Percentiles rank a stretch among this genome's conserved stretches.
phyloP scores from a whole-genome alignment of 148 eudicot species.

The Chenopodium album region DNA sequence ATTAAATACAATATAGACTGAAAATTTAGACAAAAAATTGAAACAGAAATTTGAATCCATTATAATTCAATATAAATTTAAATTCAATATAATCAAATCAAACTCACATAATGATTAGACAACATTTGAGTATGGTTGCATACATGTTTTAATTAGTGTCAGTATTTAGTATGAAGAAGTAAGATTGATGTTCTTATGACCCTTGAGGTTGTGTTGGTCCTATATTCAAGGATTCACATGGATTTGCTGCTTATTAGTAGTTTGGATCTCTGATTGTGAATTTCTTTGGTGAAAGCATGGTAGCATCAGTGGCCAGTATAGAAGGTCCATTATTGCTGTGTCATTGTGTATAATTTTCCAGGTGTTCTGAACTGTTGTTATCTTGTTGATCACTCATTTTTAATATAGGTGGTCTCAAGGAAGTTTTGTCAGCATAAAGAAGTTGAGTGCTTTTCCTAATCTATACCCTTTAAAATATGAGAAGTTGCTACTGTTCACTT shows the following conservation, averaged over 20 bases:
- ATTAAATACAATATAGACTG: no score
- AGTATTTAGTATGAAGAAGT: background rate
- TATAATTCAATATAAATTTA: no score
- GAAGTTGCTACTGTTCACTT: no score
- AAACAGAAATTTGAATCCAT: no score
- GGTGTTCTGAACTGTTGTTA: background rate
- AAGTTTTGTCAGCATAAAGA: background rate
- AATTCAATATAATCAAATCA: no score
- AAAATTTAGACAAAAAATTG: no score
- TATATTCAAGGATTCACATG: background rate
- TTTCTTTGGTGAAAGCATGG: background rate
- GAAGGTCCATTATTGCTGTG: background rate
- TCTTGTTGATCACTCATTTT: background rate
- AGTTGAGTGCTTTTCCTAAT: background rate
- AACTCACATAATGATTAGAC: background rate
- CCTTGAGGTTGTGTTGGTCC: background rate
- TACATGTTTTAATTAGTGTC: background rate
- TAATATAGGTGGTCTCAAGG: background rate
- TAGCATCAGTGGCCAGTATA: background rate
- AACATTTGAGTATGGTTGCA: background rate
- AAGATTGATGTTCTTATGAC: background rate
- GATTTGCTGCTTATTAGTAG: background rate
- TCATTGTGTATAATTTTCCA: background rate
- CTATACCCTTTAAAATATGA: no score
- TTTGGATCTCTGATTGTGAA: background rate